A percentile compares a stretch with the other conserved stretches of the same genome.
Evolutionary conservation across 139 green algal genomes (phyloP).

Genomic region (Chlorella sp.): DNA sequence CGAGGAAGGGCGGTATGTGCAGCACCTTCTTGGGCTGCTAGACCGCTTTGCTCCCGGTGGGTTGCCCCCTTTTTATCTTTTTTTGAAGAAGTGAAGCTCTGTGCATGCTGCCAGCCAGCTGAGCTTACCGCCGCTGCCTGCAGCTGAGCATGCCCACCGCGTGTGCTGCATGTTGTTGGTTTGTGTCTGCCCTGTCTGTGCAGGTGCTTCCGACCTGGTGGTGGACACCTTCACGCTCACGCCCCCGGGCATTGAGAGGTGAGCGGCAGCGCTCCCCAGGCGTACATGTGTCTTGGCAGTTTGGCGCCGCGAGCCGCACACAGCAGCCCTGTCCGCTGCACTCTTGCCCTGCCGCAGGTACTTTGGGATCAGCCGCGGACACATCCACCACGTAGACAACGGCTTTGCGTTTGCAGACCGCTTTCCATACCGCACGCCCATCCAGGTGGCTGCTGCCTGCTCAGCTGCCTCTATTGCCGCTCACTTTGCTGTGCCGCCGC

Average conservation of each 20-base stretch:
- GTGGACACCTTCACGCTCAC: conserved; percentile 63
- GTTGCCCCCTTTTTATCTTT: no score
- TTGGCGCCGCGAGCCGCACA: no score
- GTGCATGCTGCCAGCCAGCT: no score
- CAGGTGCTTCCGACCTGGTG: conserved; percentile 61
- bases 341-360: conserved; percentile 1
- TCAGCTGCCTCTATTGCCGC: not conserved
- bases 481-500: not conserved
- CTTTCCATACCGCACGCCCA: conserved; percentile 55
- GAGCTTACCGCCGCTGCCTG: no score
- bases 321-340: no score
- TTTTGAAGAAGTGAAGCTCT: no score
- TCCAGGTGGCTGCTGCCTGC: conserved; percentile 11
- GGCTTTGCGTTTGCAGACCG: conserved; percentile 59
- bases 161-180: no score
- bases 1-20: conserved; percentile 53
- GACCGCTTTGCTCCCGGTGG: conserved; percentile 58
- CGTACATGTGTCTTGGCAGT: no score
- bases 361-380: conserved; percentile 69
- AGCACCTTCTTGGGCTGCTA: conserved; percentile 57
- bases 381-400: conserved; percentile 78
- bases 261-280: no score
- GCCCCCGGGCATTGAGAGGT: conserved; percentile 57
- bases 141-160: no score
- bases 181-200: no score